phyloP scores from a whole-genome alignment of 495 filamentous ascomycete genomes.

The Penicillium silybi region DNA sequence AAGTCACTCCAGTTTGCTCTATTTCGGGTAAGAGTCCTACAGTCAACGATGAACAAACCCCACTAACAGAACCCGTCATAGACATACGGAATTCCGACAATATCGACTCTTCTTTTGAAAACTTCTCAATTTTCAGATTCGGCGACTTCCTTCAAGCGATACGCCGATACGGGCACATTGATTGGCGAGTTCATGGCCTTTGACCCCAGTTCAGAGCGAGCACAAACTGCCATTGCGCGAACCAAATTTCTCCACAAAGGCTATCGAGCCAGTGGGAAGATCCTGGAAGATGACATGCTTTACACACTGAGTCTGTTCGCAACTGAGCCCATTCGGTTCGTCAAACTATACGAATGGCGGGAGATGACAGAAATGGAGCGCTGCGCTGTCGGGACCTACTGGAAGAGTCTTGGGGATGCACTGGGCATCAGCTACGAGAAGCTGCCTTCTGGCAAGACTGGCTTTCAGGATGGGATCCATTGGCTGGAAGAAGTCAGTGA shows the following conservation, averaged over 20 bases:
- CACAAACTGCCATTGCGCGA: slow-evolving; percentile 53
- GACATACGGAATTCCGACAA: slow-evolving; percentile 66
- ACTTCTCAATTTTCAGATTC: slow-evolving; percentile 55
- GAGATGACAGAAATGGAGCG: slow-evolving; percentile 56
- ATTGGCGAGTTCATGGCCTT: slow-evolving; percentile 52
- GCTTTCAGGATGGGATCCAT: slow-evolving; percentile 57
- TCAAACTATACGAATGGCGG: slow-evolving; percentile 58
- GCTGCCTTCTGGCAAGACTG: slow-evolving; percentile 29
- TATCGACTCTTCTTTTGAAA: slow-evolving; percentile 52
- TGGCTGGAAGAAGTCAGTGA: slow-evolving; percentile 54
- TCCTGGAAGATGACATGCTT: slow-evolving; percentile 59
- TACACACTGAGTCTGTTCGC: slow-evolving; percentile 63
- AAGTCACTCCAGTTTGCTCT: slow-evolving; percentile 60
- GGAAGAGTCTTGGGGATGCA: slow-evolving; percentile 60
- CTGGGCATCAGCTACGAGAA: slow-evolving; percentile 51
- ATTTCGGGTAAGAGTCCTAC: slow-evolving; percentile 44
- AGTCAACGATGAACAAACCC: neutral
- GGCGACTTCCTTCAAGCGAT: slow-evolving; percentile 53
- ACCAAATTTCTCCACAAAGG: slow-evolving; percentile 63
- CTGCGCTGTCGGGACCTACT: slow-evolving; percentile 59
- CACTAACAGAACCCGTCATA: slow-evolving; percentile 15
- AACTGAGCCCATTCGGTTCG: slow-evolving; percentile 53
- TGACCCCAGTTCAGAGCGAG: slow-evolving; percentile 46
- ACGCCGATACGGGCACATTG: slow-evolving; percentile 57
- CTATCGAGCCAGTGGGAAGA: slow-evolving; percentile 54